Evolutionary conservation across 192 early-diverging fungal genomes (phyloP).

Genomic region (Gigaspora rosea): DNA sequence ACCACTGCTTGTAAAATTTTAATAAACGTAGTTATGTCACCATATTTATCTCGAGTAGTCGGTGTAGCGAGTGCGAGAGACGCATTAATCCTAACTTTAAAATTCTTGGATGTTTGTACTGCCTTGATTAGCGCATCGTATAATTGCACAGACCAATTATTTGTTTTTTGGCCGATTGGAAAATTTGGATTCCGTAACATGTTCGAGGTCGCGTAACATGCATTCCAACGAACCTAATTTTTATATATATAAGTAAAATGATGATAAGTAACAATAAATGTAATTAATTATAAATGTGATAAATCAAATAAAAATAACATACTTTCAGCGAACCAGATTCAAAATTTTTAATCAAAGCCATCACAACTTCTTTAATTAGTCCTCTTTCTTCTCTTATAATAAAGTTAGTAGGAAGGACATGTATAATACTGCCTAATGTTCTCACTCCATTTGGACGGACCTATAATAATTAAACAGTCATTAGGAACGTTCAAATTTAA

Average conservation of each 20-base stretch:
- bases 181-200: slow-evolving; percentile 56
- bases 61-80: slow-evolving; percentile 47
- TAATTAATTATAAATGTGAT: background rate
- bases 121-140: slow-evolving; percentile 58
- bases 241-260: background rate
- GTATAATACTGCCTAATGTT: slow-evolving; percentile 64
- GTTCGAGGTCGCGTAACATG: slow-evolving; percentile 70
- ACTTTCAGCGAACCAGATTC: slow-evolving; percentile 66
- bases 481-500: slow-evolving; percentile 10
- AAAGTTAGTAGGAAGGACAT: slow-evolving; percentile 50
- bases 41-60: no score
- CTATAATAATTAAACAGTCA: slow-evolving; percentile 36
- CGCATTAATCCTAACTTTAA: slow-evolving; percentile 79
- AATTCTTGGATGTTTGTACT: slow-evolving; percentile 64
- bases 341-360: slow-evolving; percentile 59
- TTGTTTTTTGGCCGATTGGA: slow-evolving; percentile 53
- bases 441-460: slow-evolving; percentile 72
- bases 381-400: slow-evolving; percentile 47
- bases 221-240: slow-evolving; percentile 74
- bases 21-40: slow-evolving; percentile 5
- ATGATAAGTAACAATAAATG: background rate
- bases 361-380: slow-evolving; percentile 51
- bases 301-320: slow-evolving; percentile 15
- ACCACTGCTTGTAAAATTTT: slow-evolving; percentile 41
- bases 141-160: slow-evolving; percentile 52